phyloP scores from a whole-genome alignment of 2,329 filamentous ascomycete genomes.

The Cordyceps fumosorosea region DNA sequence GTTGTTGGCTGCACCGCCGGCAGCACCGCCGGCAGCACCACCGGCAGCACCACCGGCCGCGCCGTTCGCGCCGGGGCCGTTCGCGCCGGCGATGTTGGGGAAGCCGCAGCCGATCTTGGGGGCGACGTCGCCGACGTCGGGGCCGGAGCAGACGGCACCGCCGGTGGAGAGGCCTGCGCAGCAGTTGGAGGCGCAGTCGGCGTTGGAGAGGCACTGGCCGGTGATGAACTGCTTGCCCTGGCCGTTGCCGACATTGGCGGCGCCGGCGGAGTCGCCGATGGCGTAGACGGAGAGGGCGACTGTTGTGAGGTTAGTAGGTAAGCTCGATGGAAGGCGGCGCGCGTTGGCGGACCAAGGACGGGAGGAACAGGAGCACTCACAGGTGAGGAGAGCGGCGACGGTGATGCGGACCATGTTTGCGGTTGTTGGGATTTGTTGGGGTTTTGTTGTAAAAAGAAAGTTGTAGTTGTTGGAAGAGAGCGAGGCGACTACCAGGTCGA shows the following conservation, averaged over 20 bases:
- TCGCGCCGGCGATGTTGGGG: too few relatives aligned
- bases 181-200: constrained; percentile 26
- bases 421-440: neutral
- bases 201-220: constrained; percentile 19
- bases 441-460: neutral
- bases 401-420: constrained; percentile 29
- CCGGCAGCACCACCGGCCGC: neutral
- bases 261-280: constrained; percentile 18
- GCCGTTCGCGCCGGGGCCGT: too few relatives aligned
- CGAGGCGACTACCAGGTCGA: constrained; percentile 9
- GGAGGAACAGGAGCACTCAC: constrained; percentile 17
- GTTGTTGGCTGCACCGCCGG: neutral
- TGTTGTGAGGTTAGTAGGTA: neutral
- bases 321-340: neutral
- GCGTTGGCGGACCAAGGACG: neutral
- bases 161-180: constrained; percentile 20
- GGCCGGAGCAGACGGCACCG: constrained; percentile 24
- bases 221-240: constrained; percentile 24
- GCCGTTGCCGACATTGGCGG: constrained; percentile 21
- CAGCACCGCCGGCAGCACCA: neutral
- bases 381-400: constrained; percentile 19
- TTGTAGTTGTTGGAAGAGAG: neutral
- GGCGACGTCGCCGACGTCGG: constrained; percentile 20
- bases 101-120: constrained; percentile 30
- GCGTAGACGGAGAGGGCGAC: constrained; percentile 15